Base-by-base conservation (phyloP, 2,329 filamentous ascomycete species). In the Alternaria viburni region DNA sequence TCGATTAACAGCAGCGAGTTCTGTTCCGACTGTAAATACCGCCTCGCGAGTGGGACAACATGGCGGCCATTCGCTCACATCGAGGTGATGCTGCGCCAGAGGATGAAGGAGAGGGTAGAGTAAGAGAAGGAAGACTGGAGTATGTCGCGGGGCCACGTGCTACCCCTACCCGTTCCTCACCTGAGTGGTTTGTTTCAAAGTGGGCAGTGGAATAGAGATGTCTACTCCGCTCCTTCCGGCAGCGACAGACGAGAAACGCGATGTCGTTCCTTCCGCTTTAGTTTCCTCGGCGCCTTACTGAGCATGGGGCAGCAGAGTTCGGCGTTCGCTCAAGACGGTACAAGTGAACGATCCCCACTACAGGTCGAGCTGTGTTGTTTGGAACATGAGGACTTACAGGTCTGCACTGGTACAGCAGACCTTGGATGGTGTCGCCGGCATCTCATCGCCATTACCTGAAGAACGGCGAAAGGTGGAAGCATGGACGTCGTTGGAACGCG, bases 21-120 rank as follows among this genome's bases (percentile, higher is more conserved):
- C 1, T 76, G 74, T 49, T 46, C 45, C 9, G 61, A 65, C 6
- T 78, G 74, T 61, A 69, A 55, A 17, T 69, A 64, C 49, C 66
- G 67, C 8, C 25, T 58, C 47, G 57, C 65, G 5, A 41, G 21
- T 32, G 69, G 69, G 41, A 26, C 57, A 23, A 61, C 52, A 25
- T 74, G 68, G 67, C 68, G 61, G 47, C 69, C 69, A 6, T 73
- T 76, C 30, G 65, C 67, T 23, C 28, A 62, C n/a, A 44, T 76
- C 17, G 69, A 69, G 32, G 32, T 32, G 23, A 23, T n/a, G 6
- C 36, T 23, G 26, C 32, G 32, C 6, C 8, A 28, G 26, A 50
- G 51, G 17, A 28, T 36, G 13, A 19, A 30, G 1, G n/a, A 54
- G 44, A 59, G 11, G 19, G 1, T 44, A 5, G 36, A 62, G 13